phyloP scores from a whole-genome alignment of 2,329 filamentous ascomycete genomes.

The Calonectria montana region DNA sequence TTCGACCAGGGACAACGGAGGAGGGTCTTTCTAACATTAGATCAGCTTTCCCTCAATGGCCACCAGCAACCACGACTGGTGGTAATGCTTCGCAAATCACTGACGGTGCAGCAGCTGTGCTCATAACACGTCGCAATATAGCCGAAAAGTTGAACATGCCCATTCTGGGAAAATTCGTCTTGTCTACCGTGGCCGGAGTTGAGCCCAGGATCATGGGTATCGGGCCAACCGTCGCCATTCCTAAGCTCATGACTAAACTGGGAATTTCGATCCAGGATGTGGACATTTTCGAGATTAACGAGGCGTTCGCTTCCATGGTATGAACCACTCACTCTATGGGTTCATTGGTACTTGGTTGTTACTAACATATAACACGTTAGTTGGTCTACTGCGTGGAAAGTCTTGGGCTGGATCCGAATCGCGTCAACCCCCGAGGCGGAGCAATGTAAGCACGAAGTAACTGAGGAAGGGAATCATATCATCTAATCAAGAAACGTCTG shows the following conservation, averaged over 20 bases:
- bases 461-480: neutral
- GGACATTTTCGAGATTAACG: conserved; percentile 79
- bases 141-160: conserved; percentile 59
- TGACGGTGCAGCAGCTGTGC: conserved; percentile 76
- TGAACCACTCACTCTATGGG: neutral
- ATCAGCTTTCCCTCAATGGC: conserved; percentile 77
- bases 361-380: neutral
- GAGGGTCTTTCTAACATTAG: conserved; percentile 76
- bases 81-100: conserved; percentile 81
- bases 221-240: conserved; percentile 62
- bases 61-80: conserved; percentile 72
- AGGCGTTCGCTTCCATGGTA: conserved; percentile 73
- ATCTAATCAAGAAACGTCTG: neutral
- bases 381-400: conserved; percentile 1
- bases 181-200: conserved; percentile 77
- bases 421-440: conserved; percentile 8
- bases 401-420: neutral
- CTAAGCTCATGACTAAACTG: conserved; percentile 48
- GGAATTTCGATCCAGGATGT: conserved; percentile 63
- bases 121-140: conserved; percentile 74
- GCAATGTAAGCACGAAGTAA: neutral
- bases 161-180: conserved; percentile 79
- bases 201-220: conserved; percentile 82
- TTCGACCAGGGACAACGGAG: conserved; percentile 75
- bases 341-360: neutral